Evolutionary conservation across 140 eudicot genomes (phyloP), one percentile per base, ranked within the genome.

Genomic region (Cichorium intybus): DNA sequence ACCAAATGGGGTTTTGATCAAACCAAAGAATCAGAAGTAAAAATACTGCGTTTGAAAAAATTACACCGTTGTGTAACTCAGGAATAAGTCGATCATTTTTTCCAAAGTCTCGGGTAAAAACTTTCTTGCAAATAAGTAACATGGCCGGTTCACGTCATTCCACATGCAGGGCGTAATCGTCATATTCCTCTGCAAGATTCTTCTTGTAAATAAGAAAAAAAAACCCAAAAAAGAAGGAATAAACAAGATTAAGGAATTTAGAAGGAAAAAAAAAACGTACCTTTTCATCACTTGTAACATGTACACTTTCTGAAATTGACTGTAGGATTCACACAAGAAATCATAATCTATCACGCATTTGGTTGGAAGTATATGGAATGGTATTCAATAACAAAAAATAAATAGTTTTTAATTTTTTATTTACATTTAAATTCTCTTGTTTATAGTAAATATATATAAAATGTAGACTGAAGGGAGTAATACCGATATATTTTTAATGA

Each of bases 61-160:
- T 74, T 64, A 74, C 21, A 50, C 11, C n/a, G 78, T 51, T 24
- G 94, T 84, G 78, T 84, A 76, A 64, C 80, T 87, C 21, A 95
- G 72, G 85, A 84, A 87, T 56, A 82, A 83, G 12, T 71, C 69
- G 56, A 84, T 60, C 87, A 90, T 64, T 46, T 24, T 69, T 61
- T 82, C 83, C 34, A 87, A 71, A 3, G 95, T 74, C 52, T 90
- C 97, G 0, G 97, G 95, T 48, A 77, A 72, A 69, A 90, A 90
- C 71, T 90, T 90, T 77, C 97, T 77, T 9, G 86, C 97, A 73
- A 90, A 90, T 66, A 90, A 70, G 76, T 84, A 90, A 77, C 97
- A 90, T 4, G 97, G 96, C 18, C 96, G 62, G 68, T 60, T 62
- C 73, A 62, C 74, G 62, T 95, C 96, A 35, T 90, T 90, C 97